Conservation (phyloP, 345 rosid species). For the Eucalyptus melliodora region DNA sequence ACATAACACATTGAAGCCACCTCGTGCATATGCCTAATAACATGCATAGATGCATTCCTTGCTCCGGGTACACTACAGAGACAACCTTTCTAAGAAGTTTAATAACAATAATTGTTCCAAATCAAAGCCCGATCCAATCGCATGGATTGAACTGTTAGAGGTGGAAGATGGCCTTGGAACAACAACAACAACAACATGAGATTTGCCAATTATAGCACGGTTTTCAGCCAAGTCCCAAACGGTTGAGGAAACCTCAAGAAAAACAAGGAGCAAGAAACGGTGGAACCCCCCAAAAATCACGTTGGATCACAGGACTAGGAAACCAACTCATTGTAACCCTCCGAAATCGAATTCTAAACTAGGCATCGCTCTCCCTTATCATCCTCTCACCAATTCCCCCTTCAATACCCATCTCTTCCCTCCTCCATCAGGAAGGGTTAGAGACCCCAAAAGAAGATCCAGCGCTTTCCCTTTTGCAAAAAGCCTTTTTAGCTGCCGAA, state of each 20-base stretch:
- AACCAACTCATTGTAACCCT: neutral
- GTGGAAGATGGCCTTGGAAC: neutral
- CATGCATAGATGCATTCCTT: no score
- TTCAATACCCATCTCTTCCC: neutral
- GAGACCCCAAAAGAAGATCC: neutral
- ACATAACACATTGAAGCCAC: neutral
- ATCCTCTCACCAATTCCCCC: neutral
- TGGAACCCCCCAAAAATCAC: neutral
- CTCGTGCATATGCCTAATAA: no score
- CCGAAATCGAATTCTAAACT: neutral
- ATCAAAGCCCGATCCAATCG: neutral
- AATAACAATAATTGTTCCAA: no score
- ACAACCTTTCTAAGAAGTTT: no score
- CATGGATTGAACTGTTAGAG: neutral
- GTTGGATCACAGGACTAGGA: neutral
- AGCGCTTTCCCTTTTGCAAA: neutral
- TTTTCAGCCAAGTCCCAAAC: neutral
- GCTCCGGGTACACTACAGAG: no score
- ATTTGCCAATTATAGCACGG: neutral
- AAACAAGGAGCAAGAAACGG: neutral
- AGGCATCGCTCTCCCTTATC: neutral
- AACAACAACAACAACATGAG: neutral
- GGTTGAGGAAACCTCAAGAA: neutral
- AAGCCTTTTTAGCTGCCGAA: neutral
- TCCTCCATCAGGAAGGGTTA: neutral